These are phyloP conservation scores for Phanerodontia chrysosporium DNA, from an alignment of 768 basidiomycete genomes.

Conservation along the genomic window DNA sequence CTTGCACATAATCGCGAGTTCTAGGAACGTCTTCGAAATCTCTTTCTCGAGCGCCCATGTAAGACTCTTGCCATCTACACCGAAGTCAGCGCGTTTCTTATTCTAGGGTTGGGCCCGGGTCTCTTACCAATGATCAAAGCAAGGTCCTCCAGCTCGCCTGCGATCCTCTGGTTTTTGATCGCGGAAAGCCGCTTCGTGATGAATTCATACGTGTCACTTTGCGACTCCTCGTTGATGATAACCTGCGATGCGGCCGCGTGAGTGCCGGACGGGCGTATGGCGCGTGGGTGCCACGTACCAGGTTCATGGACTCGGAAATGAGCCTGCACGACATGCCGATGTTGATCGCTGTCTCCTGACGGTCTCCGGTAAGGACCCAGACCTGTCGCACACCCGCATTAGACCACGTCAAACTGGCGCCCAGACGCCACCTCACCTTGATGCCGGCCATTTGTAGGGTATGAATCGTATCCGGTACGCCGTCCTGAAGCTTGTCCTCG, in stretches of 20 bases:
- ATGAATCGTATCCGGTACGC: slow-evolving; percentile 97
- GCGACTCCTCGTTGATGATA: slow-evolving; percentile 87
- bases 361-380: slow-evolving; percentile 97
- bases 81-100: neutral
- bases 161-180: slow-evolving; percentile 87
- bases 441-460: slow-evolving; percentile 97
- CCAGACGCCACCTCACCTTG: slow-evolving; percentile 48
- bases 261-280: neutral
- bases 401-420: neutral
- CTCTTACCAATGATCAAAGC: slow-evolving; percentile 86
- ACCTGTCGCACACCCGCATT: slow-evolving; percentile 41
- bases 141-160: slow-evolving; percentile 86
- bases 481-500: slow-evolving; percentile 97
- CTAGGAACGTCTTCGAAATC: slow-evolving; percentile 83
- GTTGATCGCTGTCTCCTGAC: slow-evolving; percentile 99
- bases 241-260: slow-evolving; percentile 48
- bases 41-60: slow-evolving; percentile 92
- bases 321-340: slow-evolving; percentile 96
- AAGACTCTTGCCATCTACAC: slow-evolving; percentile 88
- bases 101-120: too few relatives aligned
- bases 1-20: slow-evolving; percentile 96
- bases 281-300: slow-evolving; percentile 48
- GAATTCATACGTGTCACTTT: slow-evolving; percentile 79
- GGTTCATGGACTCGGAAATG: slow-evolving; percentile 97
- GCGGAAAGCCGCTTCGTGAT: slow-evolving; percentile 84